A percentile compares a stretch with the other conserved stretches of the same genome.
Evolutionary conservation across 352 stramenopile genomes (phyloP).

Genomic region (Pythium utonaiense): DNA sequence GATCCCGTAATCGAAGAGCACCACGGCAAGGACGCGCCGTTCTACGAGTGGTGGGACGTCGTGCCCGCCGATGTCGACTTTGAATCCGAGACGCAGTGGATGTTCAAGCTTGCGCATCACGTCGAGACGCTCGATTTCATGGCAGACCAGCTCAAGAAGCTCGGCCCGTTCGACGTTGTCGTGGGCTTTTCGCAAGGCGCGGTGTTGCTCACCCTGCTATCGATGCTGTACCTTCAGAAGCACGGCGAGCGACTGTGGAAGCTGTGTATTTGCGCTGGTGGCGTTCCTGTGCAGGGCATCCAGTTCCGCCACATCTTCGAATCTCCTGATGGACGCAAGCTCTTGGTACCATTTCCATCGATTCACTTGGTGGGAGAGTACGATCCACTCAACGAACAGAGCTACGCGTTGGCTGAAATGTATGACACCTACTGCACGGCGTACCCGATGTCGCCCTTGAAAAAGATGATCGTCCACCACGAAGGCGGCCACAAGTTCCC

Average conservation of each 20-base stretch:
- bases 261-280: slow-evolving; percentile 42
- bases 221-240: slow-evolving; percentile 33
- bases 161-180: slow-evolving; percentile 48
- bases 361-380: slow-evolving; percentile 45
- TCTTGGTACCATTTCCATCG: slow-evolving; percentile 28
- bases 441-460: slow-evolving; percentile 13
- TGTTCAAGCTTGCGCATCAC: slow-evolving; percentile 31
- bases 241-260: slow-evolving; percentile 31
- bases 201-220: slow-evolving; percentile 40
- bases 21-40: slow-evolving; percentile 29
- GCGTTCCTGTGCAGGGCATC: slow-evolving; percentile 29
- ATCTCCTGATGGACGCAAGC: slow-evolving; percentile 15
- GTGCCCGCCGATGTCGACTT: slow-evolving; percentile 20
- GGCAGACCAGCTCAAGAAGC: slow-evolving; percentile 29
- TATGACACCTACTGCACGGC: slow-evolving; percentile 26
- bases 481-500: slow-evolving; percentile 39
- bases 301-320: slow-evolving; percentile 41
- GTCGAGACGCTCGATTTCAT: slow-evolving; percentile 38
- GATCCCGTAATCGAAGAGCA: slow-evolving; percentile 19
- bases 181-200: slow-evolving; percentile 58
- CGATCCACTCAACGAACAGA: slow-evolving; percentile 30
- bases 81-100: slow-evolving; percentile 20
- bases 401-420: slow-evolving; percentile 28
- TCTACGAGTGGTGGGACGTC: slow-evolving; percentile 48
- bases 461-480: slow-evolving; percentile 35